Conservation (phyloP, 1,139 yeast species). For the Candida tetrigidarum region DNA sequence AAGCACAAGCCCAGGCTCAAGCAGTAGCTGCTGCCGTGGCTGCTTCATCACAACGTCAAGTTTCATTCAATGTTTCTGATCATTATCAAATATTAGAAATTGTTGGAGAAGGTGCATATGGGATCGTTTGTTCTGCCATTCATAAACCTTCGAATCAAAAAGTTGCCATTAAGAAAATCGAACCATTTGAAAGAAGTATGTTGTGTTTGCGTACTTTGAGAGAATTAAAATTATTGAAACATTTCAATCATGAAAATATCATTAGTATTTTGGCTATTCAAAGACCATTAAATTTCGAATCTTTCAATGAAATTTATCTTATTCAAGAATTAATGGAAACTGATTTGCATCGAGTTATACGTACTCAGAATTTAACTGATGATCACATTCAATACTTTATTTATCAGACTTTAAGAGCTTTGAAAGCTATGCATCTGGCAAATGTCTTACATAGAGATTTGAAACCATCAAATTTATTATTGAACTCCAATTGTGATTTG, state of each 20-base stretch:
- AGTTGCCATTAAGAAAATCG: slow-evolving; percentile 49
- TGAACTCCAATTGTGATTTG: slow-evolving; percentile 39
- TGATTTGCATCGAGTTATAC: slow-evolving; percentile 63
- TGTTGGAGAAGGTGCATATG: slow-evolving; percentile 52
- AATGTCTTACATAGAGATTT: slow-evolving; percentile 45
- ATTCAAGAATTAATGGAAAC: slow-evolving; percentile 77
- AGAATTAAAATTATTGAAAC: slow-evolving; percentile 40
- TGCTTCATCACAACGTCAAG: slow-evolving; percentile 19
- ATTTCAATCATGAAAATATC: slow-evolving; percentile 46
- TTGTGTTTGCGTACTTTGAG: slow-evolving; percentile 46
- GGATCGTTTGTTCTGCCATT: slow-evolving; percentile 45
- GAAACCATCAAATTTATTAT: slow-evolving; percentile 42
- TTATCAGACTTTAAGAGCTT: slow-evolving; percentile 65
- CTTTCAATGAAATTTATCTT: slow-evolving; percentile 67
- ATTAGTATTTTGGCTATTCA: slow-evolving; percentile 43
- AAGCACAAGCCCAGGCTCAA: slow-evolving; percentile 1
- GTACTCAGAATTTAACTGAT: slow-evolving; percentile 55
- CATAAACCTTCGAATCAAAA: slow-evolving; percentile 41
- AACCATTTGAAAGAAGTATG: slow-evolving; percentile 42
- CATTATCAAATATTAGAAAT: slow-evolving; percentile 46
- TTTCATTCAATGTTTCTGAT: slow-evolving; percentile 34
- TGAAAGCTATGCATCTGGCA: slow-evolving; percentile 67
- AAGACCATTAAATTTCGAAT: slow-evolving; percentile 34
- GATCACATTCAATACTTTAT: slow-evolving; percentile 72
- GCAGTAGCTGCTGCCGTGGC: slow-evolving; percentile 1